Conservation (phyloP, 108 stramenopile genomes). For the Nitzschia sp. region DNA sequence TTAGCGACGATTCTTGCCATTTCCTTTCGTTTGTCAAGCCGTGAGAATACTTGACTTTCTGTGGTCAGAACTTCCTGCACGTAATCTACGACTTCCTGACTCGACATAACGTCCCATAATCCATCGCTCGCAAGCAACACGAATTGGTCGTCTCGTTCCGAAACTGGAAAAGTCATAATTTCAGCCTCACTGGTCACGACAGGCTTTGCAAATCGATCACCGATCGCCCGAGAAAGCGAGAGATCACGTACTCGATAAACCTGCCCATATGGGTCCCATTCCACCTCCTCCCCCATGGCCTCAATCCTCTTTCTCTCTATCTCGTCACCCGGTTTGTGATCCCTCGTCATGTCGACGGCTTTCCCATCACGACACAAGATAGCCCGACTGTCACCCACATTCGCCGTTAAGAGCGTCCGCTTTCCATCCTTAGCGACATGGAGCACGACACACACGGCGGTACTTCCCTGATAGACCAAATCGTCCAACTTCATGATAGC, state of each 20-base stretch:
- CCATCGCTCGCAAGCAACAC: constrained; percentile 91
- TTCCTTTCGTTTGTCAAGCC: constrained; percentile 32
- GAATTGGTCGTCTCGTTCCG: constrained; percentile 52
- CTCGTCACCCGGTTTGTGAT: constrained; percentile 91
- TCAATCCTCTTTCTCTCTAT: constrained; percentile 71
- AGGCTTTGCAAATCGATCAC: constrained; percentile 89
- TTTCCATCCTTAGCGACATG: constrained; percentile 68
- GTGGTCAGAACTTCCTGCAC: constrained; percentile 43
- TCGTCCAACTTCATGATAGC: constrained; percentile 61
- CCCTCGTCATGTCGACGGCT: constrained; percentile 85
- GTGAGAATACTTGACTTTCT: constrained; percentile 14
- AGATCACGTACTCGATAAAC: constrained; percentile 87
- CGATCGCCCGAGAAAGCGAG: constrained; percentile 89
- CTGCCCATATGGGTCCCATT: constrained; percentile 74
- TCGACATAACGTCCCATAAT: constrained; percentile 96
- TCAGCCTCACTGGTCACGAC: constrained; percentile 84
- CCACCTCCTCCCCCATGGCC: constrained; percentile 74
- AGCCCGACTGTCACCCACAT: constrained; percentile 95
- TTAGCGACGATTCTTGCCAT: constrained; percentile 80
- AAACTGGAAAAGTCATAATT: constrained; percentile 57
- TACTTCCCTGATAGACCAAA: constrained; percentile 87
- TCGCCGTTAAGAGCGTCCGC: constrained; percentile 87
- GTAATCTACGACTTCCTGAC: constrained; percentile 91
- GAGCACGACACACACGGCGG: constrained; percentile 88
- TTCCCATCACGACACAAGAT: constrained; percentile 69